A percentile compares a stretch with the other conserved stretches of the same genome.
Evolutionary conservation across 192 early-diverging fungal genomes (phyloP).

Genomic region (Mortierella antarctica): DNA sequence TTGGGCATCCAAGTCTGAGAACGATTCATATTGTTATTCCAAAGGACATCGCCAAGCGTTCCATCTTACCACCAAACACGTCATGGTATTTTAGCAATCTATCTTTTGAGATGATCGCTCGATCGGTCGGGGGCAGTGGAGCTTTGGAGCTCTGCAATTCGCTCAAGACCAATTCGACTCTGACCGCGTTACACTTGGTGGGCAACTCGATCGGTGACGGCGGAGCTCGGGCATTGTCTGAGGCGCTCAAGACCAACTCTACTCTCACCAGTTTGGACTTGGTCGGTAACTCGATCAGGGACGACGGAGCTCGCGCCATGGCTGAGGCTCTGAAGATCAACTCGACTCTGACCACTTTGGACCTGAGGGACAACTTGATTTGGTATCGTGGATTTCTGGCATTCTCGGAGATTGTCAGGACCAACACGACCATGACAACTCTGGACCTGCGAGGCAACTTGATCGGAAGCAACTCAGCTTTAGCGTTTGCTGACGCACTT

Average conservation of each 20-base stretch:
- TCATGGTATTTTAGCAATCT: neutral
- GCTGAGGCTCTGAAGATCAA: too few relatives aligned
- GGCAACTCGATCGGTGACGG: neutral
- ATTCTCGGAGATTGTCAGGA: too few relatives aligned
- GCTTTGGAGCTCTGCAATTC: neutral
- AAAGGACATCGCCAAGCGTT: neutral
- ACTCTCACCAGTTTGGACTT: too few relatives aligned
- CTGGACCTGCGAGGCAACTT: too few relatives aligned
- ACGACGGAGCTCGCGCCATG: too few relatives aligned
- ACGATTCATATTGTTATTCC: neutral
- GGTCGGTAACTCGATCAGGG: too few relatives aligned
- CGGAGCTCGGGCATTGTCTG: neutral
- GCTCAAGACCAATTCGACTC: constrained; percentile 3
- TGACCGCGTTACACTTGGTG: neutral
- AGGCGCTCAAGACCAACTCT: neutral
- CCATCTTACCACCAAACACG: neutral
- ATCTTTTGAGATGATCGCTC: neutral
- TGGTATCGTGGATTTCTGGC: too few relatives aligned
- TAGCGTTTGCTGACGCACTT: too few relatives aligned
- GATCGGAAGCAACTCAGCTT: too few relatives aligned
- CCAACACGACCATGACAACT: too few relatives aligned
- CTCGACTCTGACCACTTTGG: too few relatives aligned
- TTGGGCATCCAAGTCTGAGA: neutral
- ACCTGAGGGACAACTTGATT: too few relatives aligned
- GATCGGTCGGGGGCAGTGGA: neutral